Conservation (phyloP, 2,329 filamentous ascomycete species). For the Trichoderma sp. region DNA sequence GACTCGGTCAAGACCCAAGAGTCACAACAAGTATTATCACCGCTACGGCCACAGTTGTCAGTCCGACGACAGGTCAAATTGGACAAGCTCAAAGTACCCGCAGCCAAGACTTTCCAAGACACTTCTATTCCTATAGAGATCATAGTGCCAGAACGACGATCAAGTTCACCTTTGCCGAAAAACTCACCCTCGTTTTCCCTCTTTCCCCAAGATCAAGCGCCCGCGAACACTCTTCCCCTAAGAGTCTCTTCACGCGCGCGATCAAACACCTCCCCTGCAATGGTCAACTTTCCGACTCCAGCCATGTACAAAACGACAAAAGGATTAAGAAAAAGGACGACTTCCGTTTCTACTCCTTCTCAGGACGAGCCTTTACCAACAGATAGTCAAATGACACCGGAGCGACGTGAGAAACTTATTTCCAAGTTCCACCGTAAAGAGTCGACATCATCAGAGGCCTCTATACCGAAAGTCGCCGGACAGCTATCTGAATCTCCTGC, state of each 20-base stretch:
- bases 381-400: neutral
- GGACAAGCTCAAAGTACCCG: constrained; percentile 53
- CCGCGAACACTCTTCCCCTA: constrained; percentile 33
- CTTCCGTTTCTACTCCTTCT: constrained; percentile 19
- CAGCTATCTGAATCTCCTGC: constrained; percentile 2
- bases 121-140: constrained; percentile 36
- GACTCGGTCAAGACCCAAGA: constrained; percentile 17
- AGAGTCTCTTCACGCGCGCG: constrained; percentile 46
- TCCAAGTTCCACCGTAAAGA: constrained; percentile 28
- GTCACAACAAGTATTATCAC: neutral
- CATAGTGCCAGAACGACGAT: constrained; percentile 43
- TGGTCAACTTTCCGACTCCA: constrained; percentile 26
- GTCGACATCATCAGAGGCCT: neutral
- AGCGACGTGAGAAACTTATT: constrained; percentile 25
- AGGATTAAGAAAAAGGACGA: neutral
- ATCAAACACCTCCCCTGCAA: constrained; percentile 58
- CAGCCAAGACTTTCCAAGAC: constrained; percentile 33
- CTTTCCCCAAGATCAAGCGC: constrained; percentile 43
- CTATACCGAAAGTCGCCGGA: neutral
- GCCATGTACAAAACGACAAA: neutral
- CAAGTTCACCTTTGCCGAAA: constrained; percentile 51
- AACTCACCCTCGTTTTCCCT: constrained; percentile 49
- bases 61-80: constrained; percentile 61
- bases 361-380: neutral
- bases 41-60: constrained; percentile 41